phyloP scores from a whole-genome alignment of 2,329 filamentous ascomycete genomes.

The Apiospora malaysiana region DNA sequence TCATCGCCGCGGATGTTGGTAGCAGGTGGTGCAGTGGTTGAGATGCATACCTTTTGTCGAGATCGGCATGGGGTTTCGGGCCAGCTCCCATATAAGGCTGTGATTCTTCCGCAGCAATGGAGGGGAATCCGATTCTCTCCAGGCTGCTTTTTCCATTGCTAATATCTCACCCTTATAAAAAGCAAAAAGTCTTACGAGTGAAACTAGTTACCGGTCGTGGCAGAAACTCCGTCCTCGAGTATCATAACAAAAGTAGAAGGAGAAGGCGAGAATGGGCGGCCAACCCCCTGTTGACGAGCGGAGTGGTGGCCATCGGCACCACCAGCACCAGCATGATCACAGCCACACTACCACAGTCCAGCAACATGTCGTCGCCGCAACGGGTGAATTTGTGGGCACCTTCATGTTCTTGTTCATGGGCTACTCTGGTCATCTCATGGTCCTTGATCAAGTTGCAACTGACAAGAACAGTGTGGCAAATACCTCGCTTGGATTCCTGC shows the following conservation, averaged over 20 bases:
- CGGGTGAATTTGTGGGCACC: slow-evolving; percentile 49
- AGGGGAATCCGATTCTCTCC: neutral
- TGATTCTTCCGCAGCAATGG: neutral
- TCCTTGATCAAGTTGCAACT: slow-evolving; percentile 23
- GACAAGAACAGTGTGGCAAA: neutral
- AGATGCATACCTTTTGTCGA: neutral
- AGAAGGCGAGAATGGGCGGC: neutral
- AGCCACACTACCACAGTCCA: slow-evolving; percentile 24
- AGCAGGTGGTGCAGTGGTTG: neutral
- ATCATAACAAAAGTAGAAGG: neutral
- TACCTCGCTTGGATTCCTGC: neutral
- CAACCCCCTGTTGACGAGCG: neutral
- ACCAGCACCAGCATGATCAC: neutral
- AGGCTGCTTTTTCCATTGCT: no score
- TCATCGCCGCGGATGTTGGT: neutral
- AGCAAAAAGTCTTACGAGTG: no score
- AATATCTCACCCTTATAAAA: neutral
- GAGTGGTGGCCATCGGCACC: neutral
- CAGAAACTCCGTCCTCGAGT: neutral
- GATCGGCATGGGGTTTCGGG: neutral
- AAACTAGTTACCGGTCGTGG: neutral
- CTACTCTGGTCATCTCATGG: slow-evolving; percentile 43
- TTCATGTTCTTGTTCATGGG: slow-evolving; percentile 50
- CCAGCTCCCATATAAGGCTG: neutral
- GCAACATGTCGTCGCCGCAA: slow-evolving; percentile 42